Evolutionary conservation across 441 rosid species (phyloP), one percentile per base, ranked within the genome.

Genomic region (Pelargonium citronellum): DNA sequence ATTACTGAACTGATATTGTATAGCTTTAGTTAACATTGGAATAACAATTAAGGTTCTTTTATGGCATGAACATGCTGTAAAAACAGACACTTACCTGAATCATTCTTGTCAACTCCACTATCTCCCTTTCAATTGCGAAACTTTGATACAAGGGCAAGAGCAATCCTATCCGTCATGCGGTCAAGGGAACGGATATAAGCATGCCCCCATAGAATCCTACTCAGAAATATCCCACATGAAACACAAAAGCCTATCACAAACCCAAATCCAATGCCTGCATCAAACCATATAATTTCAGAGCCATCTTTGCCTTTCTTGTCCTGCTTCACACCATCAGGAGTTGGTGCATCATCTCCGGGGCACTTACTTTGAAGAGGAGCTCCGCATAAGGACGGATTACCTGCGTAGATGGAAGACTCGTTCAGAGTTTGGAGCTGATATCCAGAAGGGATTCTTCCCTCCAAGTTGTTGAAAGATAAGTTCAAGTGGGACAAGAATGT

Each of bases 331-430:
- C 9, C 12, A 44, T 1, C 10, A 44, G 12, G 49, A 44, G 49
- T 44, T 6, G 49, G 49, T 44, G 10, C 10, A 9, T 44, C 49
- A 44, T 44, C 49, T 44, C 49, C 27, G 0, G 76, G 55, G 68
- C 87, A 85, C 5, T 67, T 70, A 0, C 68, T 75, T 0, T 80
- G 83, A 15, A 80, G 75, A 30, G 85, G 84, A 68, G 15, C 30
- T 17, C 84, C 86, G 44, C 86, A 85, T 0, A 85, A 72, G 53
- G 64, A 65, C 8, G 85, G 79, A 66, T 85, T 80, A n/a, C 83
- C 87, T 0, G 39, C 46, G 67, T 79, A 86, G 39, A 80, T 75
- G 44, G 87, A 85, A 8, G 76, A 78, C 62, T 84, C 82, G 13
- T 70, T 66, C 60, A 83, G 79, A 53, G 71, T 85, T 27, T 64